phyloP scores from a whole-genome alignment of 768 basidiomycete genomes.

The Tricholoma sp. region DNA sequence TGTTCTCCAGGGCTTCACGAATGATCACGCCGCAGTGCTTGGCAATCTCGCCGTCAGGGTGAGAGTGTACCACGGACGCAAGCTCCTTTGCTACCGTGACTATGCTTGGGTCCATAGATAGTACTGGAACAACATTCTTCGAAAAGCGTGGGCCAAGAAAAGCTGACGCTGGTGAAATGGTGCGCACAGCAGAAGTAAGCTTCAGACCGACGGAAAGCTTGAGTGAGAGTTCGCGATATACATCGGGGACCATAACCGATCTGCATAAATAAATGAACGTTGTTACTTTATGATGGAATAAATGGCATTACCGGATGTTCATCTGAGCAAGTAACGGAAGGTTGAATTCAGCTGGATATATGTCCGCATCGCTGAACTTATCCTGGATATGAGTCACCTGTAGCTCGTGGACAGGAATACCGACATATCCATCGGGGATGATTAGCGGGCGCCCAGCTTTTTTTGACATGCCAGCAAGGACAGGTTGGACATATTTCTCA shows the following conservation, averaged over 20 bases:
- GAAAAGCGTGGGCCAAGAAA: slow-evolving; percentile 55
- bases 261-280: slow-evolving; percentile 20
- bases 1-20: slow-evolving; percentile 47
- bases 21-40: slow-evolving; percentile 52
- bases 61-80: slow-evolving; percentile 44
- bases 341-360: slow-evolving; percentile 37
- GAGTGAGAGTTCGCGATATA: slow-evolving; percentile 40
- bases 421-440: slow-evolving; percentile 30
- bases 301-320: slow-evolving; percentile 38
- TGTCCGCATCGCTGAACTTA: slow-evolving; percentile 41
- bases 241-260: slow-evolving; percentile 47
- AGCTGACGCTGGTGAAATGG: slow-evolving; percentile 53
- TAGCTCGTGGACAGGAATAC: slow-evolving; percentile 53
- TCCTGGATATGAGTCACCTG: slow-evolving; percentile 44
- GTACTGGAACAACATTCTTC: slow-evolving; percentile 41
- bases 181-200: slow-evolving; percentile 53
- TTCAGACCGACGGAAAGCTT: slow-evolving; percentile 54
- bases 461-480: slow-evolving; percentile 34
- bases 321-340: slow-evolving; percentile 47
- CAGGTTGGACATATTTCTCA: slow-evolving; percentile 34
- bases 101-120: slow-evolving; percentile 42
- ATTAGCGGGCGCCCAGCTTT: slow-evolving; percentile 29
- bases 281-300: neutral
- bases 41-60: slow-evolving; percentile 45
- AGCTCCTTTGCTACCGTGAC: slow-evolving; percentile 54